Base-by-base conservation (phyloP, 2,329 filamentous ascomycete species). In the Alternaria longipes region DNA sequence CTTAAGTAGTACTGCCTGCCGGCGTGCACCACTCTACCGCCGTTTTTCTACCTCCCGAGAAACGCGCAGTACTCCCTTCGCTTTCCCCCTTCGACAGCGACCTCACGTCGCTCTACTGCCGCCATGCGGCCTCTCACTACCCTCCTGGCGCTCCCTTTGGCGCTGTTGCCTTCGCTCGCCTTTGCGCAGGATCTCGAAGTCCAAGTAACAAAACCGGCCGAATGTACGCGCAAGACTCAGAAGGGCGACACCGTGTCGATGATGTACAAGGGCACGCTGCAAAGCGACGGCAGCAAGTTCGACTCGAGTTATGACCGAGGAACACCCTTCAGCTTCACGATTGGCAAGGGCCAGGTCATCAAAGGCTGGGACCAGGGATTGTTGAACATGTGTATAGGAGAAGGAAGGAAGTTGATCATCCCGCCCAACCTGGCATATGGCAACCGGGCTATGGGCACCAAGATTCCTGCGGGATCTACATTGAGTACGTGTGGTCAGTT, bases 341-440 rank as follows among this genome's bases (percentile, higher is more conserved):
- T 99, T 32, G 95, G 95, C 36, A 82, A 82, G 24, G 92, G 93
- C 45, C 87, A 91, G 78, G 95, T 98, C 52, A 99, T 99, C 78
- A 90, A 91, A 82, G 94, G 94, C 75, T 97, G 94, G 94, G 94
- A 98, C 73, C 81, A 96, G 77, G 94, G 94, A 51, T 86, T 98
- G 40, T 72, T 95, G 55, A 92, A 92, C 75, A 97, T 98, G 94
- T 98, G 95, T 81, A 91, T 96, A 71, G 94, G 95, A 64, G 94
- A 98, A 85, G 94, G 94, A 85, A 87, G 81, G 80, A 94, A 88
- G 56, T 82, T 99, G 79, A 97, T 90, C 20, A 95, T 99, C 58
- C 93, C 93, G n/a, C 92, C 94, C 20, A 87, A 90, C 75, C 83
- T 90, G 75, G 95, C 88, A 49, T 99, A 98, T 80, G 95, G 95